Conservation (phyloP, 192 early-diverging fungal genomes). For the Linderina pennispora region DNA sequence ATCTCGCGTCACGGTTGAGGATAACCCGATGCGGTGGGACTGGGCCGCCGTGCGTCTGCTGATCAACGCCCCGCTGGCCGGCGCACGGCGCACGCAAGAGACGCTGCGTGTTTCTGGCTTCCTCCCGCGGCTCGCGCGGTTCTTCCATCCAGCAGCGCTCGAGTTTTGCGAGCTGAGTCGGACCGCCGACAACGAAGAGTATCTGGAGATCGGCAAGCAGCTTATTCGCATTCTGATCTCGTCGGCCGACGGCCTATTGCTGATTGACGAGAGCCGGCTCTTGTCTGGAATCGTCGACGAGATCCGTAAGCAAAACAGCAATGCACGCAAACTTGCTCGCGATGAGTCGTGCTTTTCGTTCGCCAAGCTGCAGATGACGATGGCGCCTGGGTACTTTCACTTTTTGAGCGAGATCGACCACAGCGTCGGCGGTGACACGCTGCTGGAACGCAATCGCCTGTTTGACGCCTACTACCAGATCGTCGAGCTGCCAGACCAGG, state of each 20-base stretch:
- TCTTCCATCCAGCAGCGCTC: slow-evolving; percentile 39
- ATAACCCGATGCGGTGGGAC: slow-evolving; percentile 46
- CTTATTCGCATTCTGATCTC: slow-evolving; percentile 43
- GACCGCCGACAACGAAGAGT: slow-evolving; percentile 39
- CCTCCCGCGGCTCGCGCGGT: slow-evolving; percentile 25
- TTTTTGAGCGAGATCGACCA: slow-evolving; percentile 39
- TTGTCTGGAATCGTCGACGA: slow-evolving; percentile 41
- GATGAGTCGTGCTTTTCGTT: slow-evolving; percentile 48
- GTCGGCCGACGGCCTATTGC: slow-evolving; percentile 37
- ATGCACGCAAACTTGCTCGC: slow-evolving; percentile 21
- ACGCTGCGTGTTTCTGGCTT: slow-evolving; percentile 21
- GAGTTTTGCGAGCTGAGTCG: slow-evolving; percentile 47
- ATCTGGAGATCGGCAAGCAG: slow-evolving; percentile 43
- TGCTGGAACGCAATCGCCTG: slow-evolving; percentile 38
- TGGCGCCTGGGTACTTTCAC: slow-evolving; percentile 47
- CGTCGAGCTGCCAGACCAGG: slow-evolving; percentile 43
- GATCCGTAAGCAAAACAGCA: slow-evolving; percentile 31
- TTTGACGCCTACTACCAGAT: slow-evolving; percentile 46
- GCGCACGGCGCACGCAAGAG: slow-evolving; percentile 26
- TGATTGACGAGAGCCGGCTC: slow-evolving; percentile 43
- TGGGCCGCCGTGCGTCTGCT: slow-evolving; percentile 31
- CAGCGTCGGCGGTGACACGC: slow-evolving; percentile 31
- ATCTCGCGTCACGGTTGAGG: slow-evolving; percentile 34
- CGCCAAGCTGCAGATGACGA: slow-evolving; percentile 45
- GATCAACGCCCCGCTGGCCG: slow-evolving; percentile 23